These are phyloP conservation scores for Hordeum pubiflorum DNA, from an alignment of 202 grass and related monocot genomes.

Conservation along the genomic window DNA sequence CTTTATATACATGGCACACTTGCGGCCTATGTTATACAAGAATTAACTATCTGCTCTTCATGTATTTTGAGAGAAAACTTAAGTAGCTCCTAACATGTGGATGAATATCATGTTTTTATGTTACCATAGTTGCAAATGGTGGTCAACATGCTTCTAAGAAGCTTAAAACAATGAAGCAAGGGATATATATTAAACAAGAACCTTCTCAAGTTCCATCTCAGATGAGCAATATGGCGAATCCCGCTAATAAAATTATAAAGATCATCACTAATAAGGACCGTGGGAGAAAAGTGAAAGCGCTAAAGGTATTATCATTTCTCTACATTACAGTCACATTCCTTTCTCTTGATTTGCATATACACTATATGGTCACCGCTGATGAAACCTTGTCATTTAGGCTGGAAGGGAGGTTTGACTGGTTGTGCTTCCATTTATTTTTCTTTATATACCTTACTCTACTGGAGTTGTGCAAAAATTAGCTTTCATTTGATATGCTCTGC, in stretches of 20 bases:
- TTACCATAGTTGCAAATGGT: conserved; percentile 50
- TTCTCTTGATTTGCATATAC: conserved; percentile 7
- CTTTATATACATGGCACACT: neutral
- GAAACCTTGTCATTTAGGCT: neutral
- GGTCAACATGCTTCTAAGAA: conserved; percentile 74
- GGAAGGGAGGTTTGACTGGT: neutral
- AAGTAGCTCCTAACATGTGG: conserved; percentile 25
- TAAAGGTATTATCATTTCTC: conserved; percentile 48
- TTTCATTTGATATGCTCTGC: neutral
- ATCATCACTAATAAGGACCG: conserved; percentile 64
- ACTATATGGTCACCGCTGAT: neutral
- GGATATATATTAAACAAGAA: conserved; percentile 39
- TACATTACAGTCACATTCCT: neutral
- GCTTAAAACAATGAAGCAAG: conserved; percentile 64
- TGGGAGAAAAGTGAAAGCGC: conserved; percentile 54
- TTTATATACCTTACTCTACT: neutral
- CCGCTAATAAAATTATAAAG: conserved; percentile 71
- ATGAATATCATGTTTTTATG: conserved; percentile 11
- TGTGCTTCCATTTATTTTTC: conserved; percentile 18
- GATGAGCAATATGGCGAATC: conserved; percentile 72
- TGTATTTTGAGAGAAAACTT: conserved; percentile 8
- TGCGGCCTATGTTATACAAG: neutral
- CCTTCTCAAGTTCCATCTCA: conserved; percentile 64
- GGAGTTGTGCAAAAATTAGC: neutral
- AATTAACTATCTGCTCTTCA: conserved; percentile 13